Evolutionary conservation across 805 yeast species (phyloP).

Genomic region (Sugiyamaella qingdaonensis): DNA sequence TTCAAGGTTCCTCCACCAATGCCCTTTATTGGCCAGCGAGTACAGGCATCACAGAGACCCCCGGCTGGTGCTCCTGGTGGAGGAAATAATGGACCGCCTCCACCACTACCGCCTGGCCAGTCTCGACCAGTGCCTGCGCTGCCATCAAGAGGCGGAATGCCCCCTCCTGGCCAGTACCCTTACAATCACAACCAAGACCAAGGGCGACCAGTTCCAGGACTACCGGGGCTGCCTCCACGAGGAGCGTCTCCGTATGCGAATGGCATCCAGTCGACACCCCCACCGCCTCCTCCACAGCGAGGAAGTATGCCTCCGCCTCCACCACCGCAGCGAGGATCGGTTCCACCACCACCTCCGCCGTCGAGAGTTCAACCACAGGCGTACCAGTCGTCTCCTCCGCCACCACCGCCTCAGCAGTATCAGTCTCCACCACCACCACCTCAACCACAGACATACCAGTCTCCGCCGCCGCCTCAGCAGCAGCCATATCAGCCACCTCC

Average conservation of each 20-base stretch:
- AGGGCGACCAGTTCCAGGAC: slow-evolving; percentile 18
- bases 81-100: slow-evolving; percentile 13
- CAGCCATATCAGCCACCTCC: slow-evolving; percentile 20
- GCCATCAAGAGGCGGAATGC: slow-evolving; percentile 38
- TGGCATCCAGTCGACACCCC: slow-evolving; percentile 12
- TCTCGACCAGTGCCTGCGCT: slow-evolving; percentile 1
- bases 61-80: slow-evolving; percentile 14
- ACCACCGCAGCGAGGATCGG: slow-evolving; percentile 14
- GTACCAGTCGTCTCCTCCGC: slow-evolving; percentile 17
- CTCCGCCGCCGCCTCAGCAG: slow-evolving; percentile 14
- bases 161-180: slow-evolving; percentile 30
- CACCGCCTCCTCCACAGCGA: slow-evolving; percentile 24
- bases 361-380: slow-evolving; percentile 19
- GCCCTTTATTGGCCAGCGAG: slow-evolving; percentile 27
- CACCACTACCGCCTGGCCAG: slow-evolving; percentile 17
- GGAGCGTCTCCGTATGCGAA: neutral
- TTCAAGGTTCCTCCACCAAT: slow-evolving; percentile 28
- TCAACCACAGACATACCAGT: slow-evolving; percentile 17
- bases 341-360: slow-evolving; percentile 21
- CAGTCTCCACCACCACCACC: slow-evolving; percentile 22
- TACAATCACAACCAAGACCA: neutral
- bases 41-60: slow-evolving; percentile 8
- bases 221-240: slow-evolving; percentile 15
- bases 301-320: slow-evolving; percentile 19
- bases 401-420: slow-evolving; percentile 19